Percentiles rank a stretch among this genome's conserved stretches.
phyloP scores from a whole-genome alignment of 495 filamentous ascomycete species.

The Aspergillus carlsbadensis region DNA sequence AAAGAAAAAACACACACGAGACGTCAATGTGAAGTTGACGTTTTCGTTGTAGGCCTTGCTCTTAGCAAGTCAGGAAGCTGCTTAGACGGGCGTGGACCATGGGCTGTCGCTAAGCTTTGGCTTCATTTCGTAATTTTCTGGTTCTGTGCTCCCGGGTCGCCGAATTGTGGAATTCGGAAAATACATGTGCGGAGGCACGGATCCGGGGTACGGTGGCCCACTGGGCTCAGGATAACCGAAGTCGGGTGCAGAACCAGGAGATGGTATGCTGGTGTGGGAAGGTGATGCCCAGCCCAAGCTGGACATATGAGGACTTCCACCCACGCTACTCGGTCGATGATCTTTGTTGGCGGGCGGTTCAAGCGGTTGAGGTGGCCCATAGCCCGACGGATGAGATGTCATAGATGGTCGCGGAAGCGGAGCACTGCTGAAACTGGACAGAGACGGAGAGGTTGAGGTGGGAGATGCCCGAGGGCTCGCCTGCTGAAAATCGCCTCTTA shows the following conservation, averaged over 20 bases:
- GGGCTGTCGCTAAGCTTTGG: slow-evolving; percentile 41
- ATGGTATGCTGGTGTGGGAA: slow-evolving; percentile 60
- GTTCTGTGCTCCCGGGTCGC: slow-evolving; percentile 69
- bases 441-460: slow-evolving; percentile 57
- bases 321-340: slow-evolving; percentile 63
- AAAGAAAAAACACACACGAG: not conserved
- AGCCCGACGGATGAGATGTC: slow-evolving; percentile 80
- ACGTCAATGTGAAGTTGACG: not conserved
- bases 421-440: slow-evolving; percentile 55
- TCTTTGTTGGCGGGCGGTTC: slow-evolving; percentile 84
- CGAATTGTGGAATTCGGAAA: slow-evolving; percentile 62
- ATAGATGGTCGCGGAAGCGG: slow-evolving; percentile 60
- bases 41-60: not conserved
- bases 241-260: slow-evolving; percentile 62
- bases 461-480: slow-evolving; percentile 70
- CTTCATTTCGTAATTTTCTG: slow-evolving; percentile 65
- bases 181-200: slow-evolving; percentile 64
- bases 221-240: slow-evolving; percentile 71
- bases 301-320: slow-evolving; percentile 71
- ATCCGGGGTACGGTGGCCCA: slow-evolving; percentile 52
- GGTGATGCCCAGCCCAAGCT: slow-evolving; percentile 75
- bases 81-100: slow-evolving; percentile 45
- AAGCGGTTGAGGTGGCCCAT: slow-evolving; percentile 79
- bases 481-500: slow-evolving; percentile 76
- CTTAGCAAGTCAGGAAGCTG: not conserved